Base-by-base conservation (phyloP, 225 moss, liverwort and hornwort genomes). In the Marchantia paleacea region DNA sequence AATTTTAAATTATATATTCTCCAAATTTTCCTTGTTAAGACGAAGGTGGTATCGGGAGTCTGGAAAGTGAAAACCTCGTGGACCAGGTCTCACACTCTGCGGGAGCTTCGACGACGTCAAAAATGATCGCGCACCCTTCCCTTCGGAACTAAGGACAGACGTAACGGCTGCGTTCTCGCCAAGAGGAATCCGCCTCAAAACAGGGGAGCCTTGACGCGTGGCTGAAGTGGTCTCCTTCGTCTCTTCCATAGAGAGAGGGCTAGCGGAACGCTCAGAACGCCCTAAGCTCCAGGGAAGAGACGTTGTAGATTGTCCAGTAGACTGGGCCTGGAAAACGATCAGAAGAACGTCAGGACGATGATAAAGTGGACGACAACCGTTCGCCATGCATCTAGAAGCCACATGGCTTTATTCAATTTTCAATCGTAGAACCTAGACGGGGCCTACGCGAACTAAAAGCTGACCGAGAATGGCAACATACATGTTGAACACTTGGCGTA, bases 71-170 rank as follows among this genome's bases (percentile, higher is more conserved):
- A 86, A 77, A 26, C 48, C 61, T 0, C 81, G 78, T 55, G 75
- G 69, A 26, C 84, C 74, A 79, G 84, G 64, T 3, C 73, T 70
- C 57, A 68, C 22, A 31, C 58, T 82, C 12, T 65, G 87, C 2
- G 75, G 84, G 58, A 87, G 73, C 77, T 82, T 84, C 26, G 87
- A 68, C 0, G 81, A 78, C 58, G 60, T 39, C 30, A 82, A 62
- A 57, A 87, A 80, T 16, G 84, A 71, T 22, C 79, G 71, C 51
- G 82, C 62, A 0, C 76, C 57, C 63, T 78, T 86, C 48, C 81
- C 55, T 54, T 83, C 78, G 3, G 54, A 69, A 55, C 19, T 66
- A 31, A 19, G 18, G 0, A 74, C 73, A 0, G 82, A 85, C 26
- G 64, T 53, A 62, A 74, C 55, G 12, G 79, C 52, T 64, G 80